Base-by-base conservation (phyloP, 306 rosid species). In the Begonia masoniana region DNA sequence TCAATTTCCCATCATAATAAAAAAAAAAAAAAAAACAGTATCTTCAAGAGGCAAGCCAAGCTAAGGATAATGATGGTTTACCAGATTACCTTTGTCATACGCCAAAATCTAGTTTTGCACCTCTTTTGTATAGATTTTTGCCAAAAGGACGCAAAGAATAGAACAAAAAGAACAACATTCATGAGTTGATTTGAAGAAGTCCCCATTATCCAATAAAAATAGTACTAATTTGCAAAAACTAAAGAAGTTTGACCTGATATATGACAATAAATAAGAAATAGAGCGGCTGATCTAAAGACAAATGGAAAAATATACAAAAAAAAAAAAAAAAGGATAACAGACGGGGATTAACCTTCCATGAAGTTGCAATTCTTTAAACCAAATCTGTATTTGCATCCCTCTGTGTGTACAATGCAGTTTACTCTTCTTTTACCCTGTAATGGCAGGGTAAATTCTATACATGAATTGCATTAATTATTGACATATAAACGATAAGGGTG, bases 391-490 rank as follows among this genome's bases (percentile, higher is more conserved):
- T 59, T 59, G 72, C 81, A 56, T 66, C 74, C 67, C 69, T 69
- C 71, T 66, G 63, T 45, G 68, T 77, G 81, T 75, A 78, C 76
- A 78, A 68, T 55, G 77, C 72, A 64, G 64, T 73, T 67, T 70
- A 61, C 68, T 57, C 73, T 76, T 78, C 82, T 66, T 80, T 76
- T 82, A 61, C 91, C 83, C 91, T 63, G 75, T 62, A 47, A 88
- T 81, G 76, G 78, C 83, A 81, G 85, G 94, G 92, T 66, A 72
- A 83, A 78, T 68, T 78, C 95, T 88, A 80, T 88, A 88, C 95
- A 88, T 69, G 88, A 84, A 81, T 70, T 61, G 62, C 76, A 71
- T 55, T 64, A 80, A 77, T 86, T 86, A 80, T 84, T 76, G 73
- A 77, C 76, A 69, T 50, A 68, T 62, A 60, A 63, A 69, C 63